Evolutionary conservation across 2,329 filamentous ascomycete genomes (phyloP), one percentile per base, ranked within the genome.

Genomic region (Fusarium acutatum): DNA sequence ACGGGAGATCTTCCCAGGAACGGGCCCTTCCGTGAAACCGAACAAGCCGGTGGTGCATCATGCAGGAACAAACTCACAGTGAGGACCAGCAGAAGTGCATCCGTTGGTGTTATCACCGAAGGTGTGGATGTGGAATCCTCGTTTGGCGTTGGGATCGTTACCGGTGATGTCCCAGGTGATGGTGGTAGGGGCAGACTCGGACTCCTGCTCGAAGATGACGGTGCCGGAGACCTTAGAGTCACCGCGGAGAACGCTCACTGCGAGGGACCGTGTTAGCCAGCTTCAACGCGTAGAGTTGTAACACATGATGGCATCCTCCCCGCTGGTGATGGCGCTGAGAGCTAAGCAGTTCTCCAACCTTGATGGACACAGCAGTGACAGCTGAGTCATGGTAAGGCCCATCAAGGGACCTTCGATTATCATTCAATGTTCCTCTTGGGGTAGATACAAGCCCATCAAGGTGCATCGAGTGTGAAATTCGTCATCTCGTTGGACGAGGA

Each of bases 41-140:
- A 49, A 50, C 37, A n/a, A 20, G 28, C 43, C 20, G 34, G 11
- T 26, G 8, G n/a, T 34, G 32, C 30, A n/a, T 32, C 15, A 60
- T 41, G 52, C 35, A 50, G 59, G 41, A 41, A 50, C 20, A 20
- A 40, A 86, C 94, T 83, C 88, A 97, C 95, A 99, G 89, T 99
- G 96, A 85, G 96, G 96, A 61, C 96, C 96, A 77, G 96, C 96
- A 77, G 94, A 97, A 77, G 96, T 98, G 93, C 96, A 99, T 85
- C 96, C 96, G 87, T 99, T 99, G 89, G 96, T 98, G 91, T 98
- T 98, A 90, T 98, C 96, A 84, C 96, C 96, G 82, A 97, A 99
- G 85, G 96, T 94, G 89, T 99, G 96, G 82, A 99, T 92, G 90
- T 99, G 96, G 90, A 98, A 95, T 85, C 94, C 96, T 86, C 96